Conservation (phyloP, 495 filamentous ascomycete species). For the Glarea lozoyensis region DNA sequence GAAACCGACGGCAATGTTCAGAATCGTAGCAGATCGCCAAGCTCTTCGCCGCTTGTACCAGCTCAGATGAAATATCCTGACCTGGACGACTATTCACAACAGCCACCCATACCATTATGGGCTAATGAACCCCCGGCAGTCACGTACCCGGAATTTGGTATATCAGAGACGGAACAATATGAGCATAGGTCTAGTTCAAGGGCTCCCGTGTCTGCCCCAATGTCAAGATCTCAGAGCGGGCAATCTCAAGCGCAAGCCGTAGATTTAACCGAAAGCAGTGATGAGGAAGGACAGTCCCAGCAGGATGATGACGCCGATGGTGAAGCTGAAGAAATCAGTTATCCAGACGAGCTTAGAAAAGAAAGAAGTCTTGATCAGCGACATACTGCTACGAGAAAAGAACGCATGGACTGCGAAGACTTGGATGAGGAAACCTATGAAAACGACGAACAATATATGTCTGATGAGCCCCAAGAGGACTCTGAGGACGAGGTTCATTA, state of each 20-base stretch:
- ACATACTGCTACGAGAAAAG: slow-evolving; percentile 8
- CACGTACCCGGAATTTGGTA: slow-evolving; percentile 10
- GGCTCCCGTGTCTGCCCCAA: slow-evolving; percentile 3
- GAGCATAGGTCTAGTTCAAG: slow-evolving; percentile 3
- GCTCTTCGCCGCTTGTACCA: neutral
- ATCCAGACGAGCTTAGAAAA: neutral
- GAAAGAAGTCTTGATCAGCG: slow-evolving; percentile 5
- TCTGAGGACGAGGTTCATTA: slow-evolving; percentile 29
- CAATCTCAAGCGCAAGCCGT: slow-evolving; percentile 8
- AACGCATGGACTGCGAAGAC: slow-evolving; percentile 13
- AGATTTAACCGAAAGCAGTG: slow-evolving; percentile 27
- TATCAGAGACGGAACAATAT: slow-evolving; percentile 9
- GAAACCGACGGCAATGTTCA: neutral
- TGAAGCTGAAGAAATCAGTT: slow-evolving; percentile 24
- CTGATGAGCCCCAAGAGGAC: slow-evolving; percentile 12
- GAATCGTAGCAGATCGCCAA: neutral
- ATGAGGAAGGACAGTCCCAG: slow-evolving; percentile 17
- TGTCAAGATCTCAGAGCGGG: slow-evolving; percentile 16
- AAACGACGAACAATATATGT: slow-evolving; percentile 2
- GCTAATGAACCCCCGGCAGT: neutral
- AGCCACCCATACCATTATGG: neutral
- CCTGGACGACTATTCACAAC: neutral
- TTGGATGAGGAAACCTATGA: slow-evolving; percentile 11
- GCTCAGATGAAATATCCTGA: slow-evolving; percentile 2
- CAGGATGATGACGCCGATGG: slow-evolving; percentile 10